Base-by-base conservation (phyloP, 345 rosid species). In the Rhizophora mangle region DNA sequence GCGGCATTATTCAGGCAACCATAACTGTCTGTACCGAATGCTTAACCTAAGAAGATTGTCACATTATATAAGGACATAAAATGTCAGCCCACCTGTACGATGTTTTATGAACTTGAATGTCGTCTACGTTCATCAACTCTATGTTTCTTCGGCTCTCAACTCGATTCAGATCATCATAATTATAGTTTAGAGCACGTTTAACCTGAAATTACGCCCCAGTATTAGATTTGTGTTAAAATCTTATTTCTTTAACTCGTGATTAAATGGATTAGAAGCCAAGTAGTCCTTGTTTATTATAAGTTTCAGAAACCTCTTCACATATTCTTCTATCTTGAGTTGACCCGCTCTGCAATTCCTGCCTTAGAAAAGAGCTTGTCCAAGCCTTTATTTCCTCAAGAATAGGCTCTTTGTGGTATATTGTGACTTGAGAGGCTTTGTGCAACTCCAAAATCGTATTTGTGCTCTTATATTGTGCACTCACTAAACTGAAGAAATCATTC, bases 321-420 rank as follows among this genome's bases (percentile, higher is more conserved):
- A 59, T 9, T 58, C 36, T 43, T 24, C 59, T 68, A 16, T 68
- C 72, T 0, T 47, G 24, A 27, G 59, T 34, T 1, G 18, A 9
- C 15, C 39, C 64, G 29, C 27, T 58, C 3, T 6, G 26, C 19
- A 43, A 39, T 5, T 56, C 37, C 5, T 39, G 19, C 18, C 27
- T 39, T 20, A 62, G 56, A 31, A 52, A 71, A 54, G 62, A 8
- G 37, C 15, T 26, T 18, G 74, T 63, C 74, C 74, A 71, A 21
- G n/a, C 36, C 26, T 55, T 32, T 3, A 63, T 63, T 54, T 31
- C 37, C 3, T 54, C 68, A 6, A 71, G 68, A 43, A 39, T 26
- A 11, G 68, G 62, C 24, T 71, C 74, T 4, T 57, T 55, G 24
- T 21, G 30, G 18, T 22, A 64, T n/a, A 63, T 63, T 9, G 20